Conservation (phyloP, 2,329 filamentous ascomycete genomes). For the Zymoseptoria ardabiliae region DNA sequence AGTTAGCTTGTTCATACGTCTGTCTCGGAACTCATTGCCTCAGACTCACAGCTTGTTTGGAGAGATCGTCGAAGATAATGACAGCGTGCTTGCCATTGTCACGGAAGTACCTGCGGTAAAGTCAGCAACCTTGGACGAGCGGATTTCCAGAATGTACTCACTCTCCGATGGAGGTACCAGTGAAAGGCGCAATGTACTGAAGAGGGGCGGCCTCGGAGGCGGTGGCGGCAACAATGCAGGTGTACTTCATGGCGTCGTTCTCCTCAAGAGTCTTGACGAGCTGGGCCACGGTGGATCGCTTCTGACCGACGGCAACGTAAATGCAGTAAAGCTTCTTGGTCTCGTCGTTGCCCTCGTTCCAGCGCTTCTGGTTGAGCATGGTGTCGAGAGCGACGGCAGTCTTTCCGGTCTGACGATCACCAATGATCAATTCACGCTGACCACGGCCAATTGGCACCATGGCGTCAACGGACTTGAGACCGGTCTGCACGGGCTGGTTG, state of each 20-base stretch:
- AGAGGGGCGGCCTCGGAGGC: conserved; percentile 77
- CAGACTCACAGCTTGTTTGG: conserved; percentile 69
- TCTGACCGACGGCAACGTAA: conserved; percentile 98
- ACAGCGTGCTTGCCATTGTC: conserved; percentile 84
- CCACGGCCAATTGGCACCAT: conserved; percentile 99
- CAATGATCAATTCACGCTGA: conserved; percentile 99
- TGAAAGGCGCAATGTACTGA: conserved; percentile 61
- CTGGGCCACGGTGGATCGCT: conserved; percentile 98
- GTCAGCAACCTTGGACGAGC: neutral
- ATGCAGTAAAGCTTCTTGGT: conserved; percentile 98
- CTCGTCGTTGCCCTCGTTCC: conserved; percentile 85
- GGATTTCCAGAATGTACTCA: neutral
- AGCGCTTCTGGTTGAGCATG: conserved; percentile 99
- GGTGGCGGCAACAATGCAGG: conserved; percentile 85
- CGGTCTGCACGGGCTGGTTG: conserved; percentile 98
- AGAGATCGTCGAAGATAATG: conserved; percentile 89
- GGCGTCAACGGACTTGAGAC: conserved; percentile 97
- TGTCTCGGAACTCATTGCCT: neutral
- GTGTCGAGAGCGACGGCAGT: conserved; percentile 96
- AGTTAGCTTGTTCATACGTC: too few relatives aligned
- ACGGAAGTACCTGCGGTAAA: conserved; percentile 59
- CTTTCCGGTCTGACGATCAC: conserved; percentile 99
- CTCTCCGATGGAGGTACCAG: conserved; percentile 46
- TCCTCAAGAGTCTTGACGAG: conserved; percentile 99
- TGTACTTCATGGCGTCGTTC: conserved; percentile 99